phyloP scores from a whole-genome alignment of 305 asterid genomes.

The Fraxinus velutina region DNA sequence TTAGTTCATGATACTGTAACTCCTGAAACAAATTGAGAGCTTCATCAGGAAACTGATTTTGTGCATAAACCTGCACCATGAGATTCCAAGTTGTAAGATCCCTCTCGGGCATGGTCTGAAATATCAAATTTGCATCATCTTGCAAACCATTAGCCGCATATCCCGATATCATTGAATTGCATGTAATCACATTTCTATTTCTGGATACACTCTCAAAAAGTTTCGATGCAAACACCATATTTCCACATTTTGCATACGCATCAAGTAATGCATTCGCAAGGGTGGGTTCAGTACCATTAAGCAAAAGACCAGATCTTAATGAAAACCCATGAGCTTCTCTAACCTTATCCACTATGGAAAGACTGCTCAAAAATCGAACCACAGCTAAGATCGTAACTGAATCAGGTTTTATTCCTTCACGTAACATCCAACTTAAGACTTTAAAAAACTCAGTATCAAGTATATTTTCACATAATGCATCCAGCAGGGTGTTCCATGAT shows the following conservation, averaged over 20 bases:
- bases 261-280: constrained; percentile 72
- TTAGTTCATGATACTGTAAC: constrained; percentile 47
- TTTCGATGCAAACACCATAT: constrained; percentile 49
- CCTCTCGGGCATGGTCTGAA: constrained; percentile 54
- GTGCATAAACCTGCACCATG: constrained; percentile 66
- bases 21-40: constrained; percentile 56
- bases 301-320: constrained; percentile 43
- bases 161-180: constrained; percentile 72
- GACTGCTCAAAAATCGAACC: constrained; percentile 42
- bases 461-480: constrained; percentile 44
- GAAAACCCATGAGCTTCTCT: constrained; percentile 81
- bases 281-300: constrained; percentile 44
- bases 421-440: constrained; percentile 48
- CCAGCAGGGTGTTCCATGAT: constrained; percentile 80
- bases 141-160: constrained; percentile 42
- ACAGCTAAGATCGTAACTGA: constrained; percentile 56
- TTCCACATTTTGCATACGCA: constrained; percentile 76
- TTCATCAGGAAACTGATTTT: constrained; percentile 50
- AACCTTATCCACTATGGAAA: constrained; percentile 40
- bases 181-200: constrained; percentile 57
- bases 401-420: constrained; percentile 59
- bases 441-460: constrained; percentile 43
- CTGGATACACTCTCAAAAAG: constrained; percentile 48
- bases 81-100: constrained; percentile 77
- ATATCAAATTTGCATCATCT: constrained; percentile 49